Conservation (phyloP, 106 monocot species). For the Apostasia ramifera region DNA sequence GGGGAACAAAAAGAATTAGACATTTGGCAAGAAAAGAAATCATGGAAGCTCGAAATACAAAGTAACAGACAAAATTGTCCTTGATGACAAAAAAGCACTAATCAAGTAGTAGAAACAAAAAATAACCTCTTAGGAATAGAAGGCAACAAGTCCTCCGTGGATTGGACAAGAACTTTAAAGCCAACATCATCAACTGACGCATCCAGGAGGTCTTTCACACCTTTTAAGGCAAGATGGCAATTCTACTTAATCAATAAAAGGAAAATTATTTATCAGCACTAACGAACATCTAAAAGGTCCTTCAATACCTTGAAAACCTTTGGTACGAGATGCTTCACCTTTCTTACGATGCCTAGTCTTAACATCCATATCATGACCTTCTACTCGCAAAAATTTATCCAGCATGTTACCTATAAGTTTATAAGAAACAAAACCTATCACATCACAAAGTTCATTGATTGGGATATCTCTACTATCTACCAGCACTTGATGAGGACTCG, state of each 20-base stretch:
- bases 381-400: slow-evolving; percentile 28
- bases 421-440: slow-evolving; percentile 55
- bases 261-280: neutral
- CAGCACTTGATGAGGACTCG: neutral
- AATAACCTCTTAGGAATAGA: slow-evolving; percentile 49
- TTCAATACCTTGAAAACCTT: slow-evolving; percentile 24
- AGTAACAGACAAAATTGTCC: neutral
- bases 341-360: slow-evolving; percentile 24
- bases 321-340: slow-evolving; percentile 17
- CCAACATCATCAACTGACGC: slow-evolving; percentile 3
- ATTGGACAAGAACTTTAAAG: slow-evolving; percentile 26
- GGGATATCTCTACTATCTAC: slow-evolving; percentile 12
- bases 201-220: slow-evolving; percentile 3
- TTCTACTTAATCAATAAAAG: slow-evolving; percentile 1
- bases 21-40: neutral
- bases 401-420: slow-evolving; percentile 40
- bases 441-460: slow-evolving; percentile 58
- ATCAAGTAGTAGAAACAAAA: neutral
- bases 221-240: neutral
- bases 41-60: neutral
- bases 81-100: no score
- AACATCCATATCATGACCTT: slow-evolving; percentile 26
- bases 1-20: neutral
- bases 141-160: slow-evolving; percentile 40
- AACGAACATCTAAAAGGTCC: no score